phyloP scores from a whole-genome alignment of 2,329 filamentous ascomycete species.

The Zopfia rhizophila region DNA sequence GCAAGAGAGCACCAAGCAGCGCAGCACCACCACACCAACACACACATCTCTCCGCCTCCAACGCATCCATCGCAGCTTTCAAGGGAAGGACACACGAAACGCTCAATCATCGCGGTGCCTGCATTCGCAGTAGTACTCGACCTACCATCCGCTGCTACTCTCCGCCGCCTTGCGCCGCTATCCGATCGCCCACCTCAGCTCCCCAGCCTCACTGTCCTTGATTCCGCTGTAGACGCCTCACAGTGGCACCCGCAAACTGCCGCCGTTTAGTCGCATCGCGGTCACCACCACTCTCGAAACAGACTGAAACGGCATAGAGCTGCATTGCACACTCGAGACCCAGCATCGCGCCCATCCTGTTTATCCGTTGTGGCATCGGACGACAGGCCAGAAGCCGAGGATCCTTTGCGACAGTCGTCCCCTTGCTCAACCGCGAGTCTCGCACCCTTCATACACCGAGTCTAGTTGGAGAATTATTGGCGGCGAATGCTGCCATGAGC shows the following conservation, averaged over 20 bases:
- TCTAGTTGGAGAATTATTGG: conserved; percentile 21
- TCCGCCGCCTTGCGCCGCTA: conserved; percentile 3
- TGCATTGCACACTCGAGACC: neutral
- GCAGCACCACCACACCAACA: conserved; percentile 6
- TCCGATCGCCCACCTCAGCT: conserved; percentile 9
- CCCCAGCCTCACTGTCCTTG: conserved; percentile 15
- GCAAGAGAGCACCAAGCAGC: conserved; percentile 17
- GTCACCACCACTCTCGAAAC: conserved; percentile 6
- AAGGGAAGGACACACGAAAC: neutral
- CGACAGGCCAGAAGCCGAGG: neutral
- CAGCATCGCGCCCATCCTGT: neutral
- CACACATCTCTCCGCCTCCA: conserved; percentile 1
- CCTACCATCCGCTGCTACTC: neutral
- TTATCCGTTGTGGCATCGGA: neutral
- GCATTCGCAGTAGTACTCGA: no score
- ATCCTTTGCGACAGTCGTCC: conserved; percentile 8
- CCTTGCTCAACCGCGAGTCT: conserved; percentile 6
- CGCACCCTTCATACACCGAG: conserved; percentile 23
- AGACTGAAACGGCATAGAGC: neutral
- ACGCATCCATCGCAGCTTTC: conserved; percentile 1
- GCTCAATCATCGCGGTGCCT: neutral
- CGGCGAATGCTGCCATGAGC: conserved; percentile 25
- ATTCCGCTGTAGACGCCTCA: conserved; percentile 4
- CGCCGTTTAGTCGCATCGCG: conserved; percentile 12
- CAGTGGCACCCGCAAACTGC: conserved; percentile 1